Evolutionary conservation across 768 basidiomycete species (phyloP).

Genomic region (Dioszegia hungarica): DNA sequence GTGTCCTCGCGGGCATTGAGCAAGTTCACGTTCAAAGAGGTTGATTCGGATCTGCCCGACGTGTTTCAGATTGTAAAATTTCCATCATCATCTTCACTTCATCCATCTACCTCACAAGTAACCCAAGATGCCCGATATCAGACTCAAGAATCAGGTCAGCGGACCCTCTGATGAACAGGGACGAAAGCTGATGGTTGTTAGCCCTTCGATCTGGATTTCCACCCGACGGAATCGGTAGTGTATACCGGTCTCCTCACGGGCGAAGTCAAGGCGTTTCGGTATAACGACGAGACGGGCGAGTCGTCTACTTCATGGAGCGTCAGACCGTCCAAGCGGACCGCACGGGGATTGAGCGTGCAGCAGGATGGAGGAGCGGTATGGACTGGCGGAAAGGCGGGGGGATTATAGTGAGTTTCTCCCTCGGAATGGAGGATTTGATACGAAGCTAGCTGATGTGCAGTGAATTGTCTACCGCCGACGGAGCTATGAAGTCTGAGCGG

Average conservation of each 20-base stretch:
- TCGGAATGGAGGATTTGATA: too few species aligned
- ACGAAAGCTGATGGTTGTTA: conserved; percentile 57
- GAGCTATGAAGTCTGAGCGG: conserved; percentile 32
- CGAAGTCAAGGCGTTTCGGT: conserved; percentile 72
- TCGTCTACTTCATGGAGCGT: conserved; percentile 55
- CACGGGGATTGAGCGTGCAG: conserved; percentile 66
- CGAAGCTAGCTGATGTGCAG: conserved; percentile 13
- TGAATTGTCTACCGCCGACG: conserved; percentile 26
- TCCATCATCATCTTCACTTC: not conserved
- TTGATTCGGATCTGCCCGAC: too few species aligned
- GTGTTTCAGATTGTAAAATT: conserved; percentile 6
- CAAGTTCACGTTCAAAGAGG: too few species aligned
- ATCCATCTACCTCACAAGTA: too few species aligned
- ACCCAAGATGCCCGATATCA: conserved; percentile 49
- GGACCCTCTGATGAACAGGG: too few species aligned
- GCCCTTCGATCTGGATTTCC: conserved; percentile 85
- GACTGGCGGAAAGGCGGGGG: conserved; percentile 74
- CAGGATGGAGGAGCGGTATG: conserved; percentile 67
- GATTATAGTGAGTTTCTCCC: conserved; percentile 65
- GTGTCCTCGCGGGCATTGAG: too few species aligned
- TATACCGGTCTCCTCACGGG: conserved; percentile 72
- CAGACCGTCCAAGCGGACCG: conserved; percentile 75
- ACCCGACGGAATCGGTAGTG: conserved; percentile 66
- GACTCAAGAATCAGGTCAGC: conserved; percentile 44
- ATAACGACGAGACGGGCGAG: conserved; percentile 58